These are phyloP conservation scores for Daldinia grandis DNA, from an alignment of 495 filamentous ascomycete genomes.

Conservation along the genomic window DNA sequence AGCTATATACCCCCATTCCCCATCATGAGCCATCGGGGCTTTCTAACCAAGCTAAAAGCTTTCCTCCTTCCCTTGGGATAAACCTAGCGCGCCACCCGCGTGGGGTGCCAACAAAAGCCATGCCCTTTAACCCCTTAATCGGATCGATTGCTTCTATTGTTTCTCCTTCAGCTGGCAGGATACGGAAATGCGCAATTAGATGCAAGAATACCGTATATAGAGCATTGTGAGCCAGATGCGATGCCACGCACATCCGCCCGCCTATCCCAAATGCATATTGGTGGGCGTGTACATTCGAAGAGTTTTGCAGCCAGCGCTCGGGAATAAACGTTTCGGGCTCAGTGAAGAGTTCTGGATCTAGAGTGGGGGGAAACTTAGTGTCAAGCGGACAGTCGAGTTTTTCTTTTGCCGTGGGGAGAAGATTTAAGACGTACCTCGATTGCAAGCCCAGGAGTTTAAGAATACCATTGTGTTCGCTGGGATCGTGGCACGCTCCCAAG, in stretches of 20 bases:
- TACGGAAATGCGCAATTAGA: slow-evolving; percentile 69
- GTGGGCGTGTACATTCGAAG: slow-evolving; percentile 61
- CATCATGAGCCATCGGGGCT: slow-evolving; percentile 5
- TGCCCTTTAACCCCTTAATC: slow-evolving; percentile 20
- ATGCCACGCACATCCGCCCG: slow-evolving; percentile 77
- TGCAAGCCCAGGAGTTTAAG: slow-evolving; percentile 53
- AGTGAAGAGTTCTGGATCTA: slow-evolving; percentile 70
- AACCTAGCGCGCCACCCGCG: slow-evolving; percentile 32
- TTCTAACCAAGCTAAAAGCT: slow-evolving; percentile 29
- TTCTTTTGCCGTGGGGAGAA: too few relatives aligned
- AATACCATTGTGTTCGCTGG: slow-evolving; percentile 73
- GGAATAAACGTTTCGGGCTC: slow-evolving; percentile 66
- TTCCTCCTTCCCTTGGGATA: slow-evolving; percentile 24
- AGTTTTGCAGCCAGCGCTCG: slow-evolving; percentile 69
- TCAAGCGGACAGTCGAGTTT: neutral
- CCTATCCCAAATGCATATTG: slow-evolving; percentile 78
- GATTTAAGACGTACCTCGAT: slow-evolving; percentile 8
- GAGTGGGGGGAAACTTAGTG: neutral
- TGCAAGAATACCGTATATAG: slow-evolving; percentile 73
- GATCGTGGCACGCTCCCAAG: slow-evolving; percentile 65
- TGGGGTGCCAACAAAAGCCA: slow-evolving; percentile 20
- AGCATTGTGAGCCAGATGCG: slow-evolving; percentile 72
- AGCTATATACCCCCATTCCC: neutral
- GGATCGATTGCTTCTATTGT: slow-evolving; percentile 22
- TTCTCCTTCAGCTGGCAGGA: slow-evolving; percentile 29